These are phyloP conservation scores for Hygrophorus pudorinus DNA, from an alignment of 768 basidiomycete genomes.

Conservation along the genomic window DNA sequence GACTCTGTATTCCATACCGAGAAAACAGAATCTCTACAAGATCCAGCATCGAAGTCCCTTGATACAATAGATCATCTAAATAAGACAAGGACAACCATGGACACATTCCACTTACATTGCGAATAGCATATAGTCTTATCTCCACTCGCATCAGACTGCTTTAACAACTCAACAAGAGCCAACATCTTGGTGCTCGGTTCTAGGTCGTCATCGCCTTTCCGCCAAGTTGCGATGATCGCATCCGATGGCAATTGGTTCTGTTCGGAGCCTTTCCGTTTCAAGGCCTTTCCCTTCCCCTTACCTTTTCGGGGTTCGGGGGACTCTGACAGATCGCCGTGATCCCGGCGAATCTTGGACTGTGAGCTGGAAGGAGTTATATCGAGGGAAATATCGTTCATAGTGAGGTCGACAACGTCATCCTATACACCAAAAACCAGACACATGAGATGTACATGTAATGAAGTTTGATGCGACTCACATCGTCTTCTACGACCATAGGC, in stretches of 20 bases:
- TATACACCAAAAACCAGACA: too few relatives aligned
- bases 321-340: too few relatives aligned
- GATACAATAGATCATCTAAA: not conserved
- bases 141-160: constrained; percentile 46
- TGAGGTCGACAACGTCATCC: too few relatives aligned
- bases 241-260: constrained; percentile 20
- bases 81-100: not conserved
- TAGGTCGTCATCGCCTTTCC: constrained; percentile 48
- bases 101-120: constrained; percentile 55
- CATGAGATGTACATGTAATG: too few relatives aligned
- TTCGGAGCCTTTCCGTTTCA: constrained; percentile 19
- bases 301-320: too few relatives aligned
- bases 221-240: constrained; percentile 42
- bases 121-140: constrained; percentile 68
- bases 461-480: too few relatives aligned
- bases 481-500: too few relatives aligned
- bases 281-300: too few relatives aligned
- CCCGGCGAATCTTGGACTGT: too few relatives aligned
- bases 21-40: constrained; percentile 50
- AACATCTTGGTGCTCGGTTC: constrained; percentile 66
- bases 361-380: constrained; percentile 2
- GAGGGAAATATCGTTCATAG: too few relatives aligned
- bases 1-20: constrained; percentile 44
- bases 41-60: constrained; percentile 70
- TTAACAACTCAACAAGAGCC: constrained; percentile 42